Base-by-base conservation (phyloP, 2,329 filamentous ascomycete genomes). In the Dactylellina haptotyla region DNA sequence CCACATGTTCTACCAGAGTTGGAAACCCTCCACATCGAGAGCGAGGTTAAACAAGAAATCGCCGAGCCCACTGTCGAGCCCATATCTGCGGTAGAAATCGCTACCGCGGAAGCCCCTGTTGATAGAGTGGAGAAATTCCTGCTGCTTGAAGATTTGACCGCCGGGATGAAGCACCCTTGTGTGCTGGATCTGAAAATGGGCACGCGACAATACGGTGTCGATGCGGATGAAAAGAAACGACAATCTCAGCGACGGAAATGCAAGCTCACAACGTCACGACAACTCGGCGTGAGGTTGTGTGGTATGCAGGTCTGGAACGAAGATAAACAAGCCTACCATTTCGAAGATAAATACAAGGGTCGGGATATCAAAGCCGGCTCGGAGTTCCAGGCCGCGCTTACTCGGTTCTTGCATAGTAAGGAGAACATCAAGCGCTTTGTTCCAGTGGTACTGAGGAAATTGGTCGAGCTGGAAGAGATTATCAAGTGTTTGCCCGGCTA, bases 101-200 rank as follows among this genome's bases (percentile, higher is more conserved):
- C 43, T 10, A 20, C 26, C 10, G 75, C 67, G 39, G 75, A 83
- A 82, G 76, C 80, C 80, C n/a, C 83, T 82, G 75, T 75, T 4
- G 77, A 78, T 39, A 88, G 94, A 30, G 91, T 96, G 3, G 92
- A 97, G 78, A 96, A 94, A 79, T 99, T 99, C 80, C 84, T 99
- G 12, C 85, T 99, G 0, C 83, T 99, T 8, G 95, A 99, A 81
- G 95, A 99, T 80, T 85, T 99, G 51, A 99, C 95, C 0, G 91
- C 94, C 1, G 94, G 94, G 32, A 98, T 99, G 95, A 93, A 92
- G 79, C 89, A 91, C 56, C 95, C 95, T 3, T 98, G 95, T 81
- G 96, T 99, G 71, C 90, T 99, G 81, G 95, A 99, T 80, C 84
- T 99, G 75, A 99, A 99, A 80, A 99, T 99, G 95, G 95, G 95